Base-by-base conservation (phyloP, 2,329 filamentous ascomycete species). In the Scedosporium minutisporum region DNA sequence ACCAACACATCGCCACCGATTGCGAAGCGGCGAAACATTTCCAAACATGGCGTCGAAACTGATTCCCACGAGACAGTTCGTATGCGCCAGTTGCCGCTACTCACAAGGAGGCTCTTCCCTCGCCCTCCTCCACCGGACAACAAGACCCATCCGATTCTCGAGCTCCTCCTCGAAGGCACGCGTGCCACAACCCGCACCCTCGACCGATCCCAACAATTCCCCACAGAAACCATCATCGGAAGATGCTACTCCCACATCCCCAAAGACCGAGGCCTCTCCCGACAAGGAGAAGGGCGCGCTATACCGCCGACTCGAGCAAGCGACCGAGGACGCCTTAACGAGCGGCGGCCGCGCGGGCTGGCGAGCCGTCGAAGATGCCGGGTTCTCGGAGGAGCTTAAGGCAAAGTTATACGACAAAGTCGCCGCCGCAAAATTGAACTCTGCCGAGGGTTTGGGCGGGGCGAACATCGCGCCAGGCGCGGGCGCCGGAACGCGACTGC, bases 401-500 rank as follows among this genome's bases (percentile, higher is more conserved):
- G 75, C 79, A 62, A 79, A 76, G 62, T 76, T 89, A 0, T 72
- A 87, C 7, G 76, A 79, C 61, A 86, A 82, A 68, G 77, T 88
- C 6, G 76, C 82, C 62, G 76, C 80, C 55, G 80, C 82, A 1
- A 60, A 51, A 16, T 42, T 58, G 16, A 18, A 25, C 3, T 57
- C 57, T 5, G 23, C 23, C 3, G 51, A 55, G 21, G 51, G 23
- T 16, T 9, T 55, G 2, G 51, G 5, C 18, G 51, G 51, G 23
- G 21, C 5, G 27, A 18, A n/a, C 12, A 69, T 86, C 48, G 73
- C 79, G 0, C 71, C 81, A 3, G 81, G 83, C n/a, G 86, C 89
- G 12, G 87, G 88, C 16, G 80, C 81, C 67, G 88, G 87, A 12
- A 89, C 88, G 1, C 81, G 85, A 64, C 83, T 88, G 59, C 82